Base-by-base conservation (phyloP, 192 early-diverging fungal genomes). In the Gamsiella multidivaricata region DNA sequence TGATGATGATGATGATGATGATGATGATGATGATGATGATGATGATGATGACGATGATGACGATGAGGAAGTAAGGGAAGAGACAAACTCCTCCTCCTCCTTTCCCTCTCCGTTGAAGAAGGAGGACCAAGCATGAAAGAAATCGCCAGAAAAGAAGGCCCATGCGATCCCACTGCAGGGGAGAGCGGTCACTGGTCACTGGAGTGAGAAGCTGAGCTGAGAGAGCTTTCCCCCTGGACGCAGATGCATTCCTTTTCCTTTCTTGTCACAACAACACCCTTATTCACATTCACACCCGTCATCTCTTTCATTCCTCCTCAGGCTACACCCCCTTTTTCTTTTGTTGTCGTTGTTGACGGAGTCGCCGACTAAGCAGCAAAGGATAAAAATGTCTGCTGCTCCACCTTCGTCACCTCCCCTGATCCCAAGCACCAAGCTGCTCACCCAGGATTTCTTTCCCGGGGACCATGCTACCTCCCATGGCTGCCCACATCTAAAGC, bases 361-460 rank as follows among this genome's bases (percentile, higher is more conserved):
- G n/a, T n/a, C n/a, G n/a, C n/a, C n/a, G n/a, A n/a, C 54, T 32
- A 36, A 66, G 12, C 45, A 36, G 15, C 33, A 41, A 70, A 62
- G 69, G n/a, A n/a, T n/a, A n/a, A n/a, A n/a, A 51, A 51, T 51
- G 49, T 22, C 49, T 51, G 36, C 71, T 18, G 33, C 63, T 15
- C 17, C 18, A 5, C 56, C 63, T 25, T 43, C 56, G 8, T 75
- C 63, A 5, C 49, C 71, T 17, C 59, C 74, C 9, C 60, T 57
- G 29, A 39, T 78, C 39, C 57, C 65, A 17, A 68, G 65, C 9
- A 62, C 63, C 28, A 78, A 64, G 54, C 26, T 78, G 49, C 58
- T 78, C 34, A 69, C 74, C 31, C 74, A 78, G 54, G 74, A 78
- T 26, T 78, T 78, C 61, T 78, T 75, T 54, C 71, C 74, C 26